Percentiles rank a stretch among this genome's conserved stretches.
Evolutionary conservation across 768 basidiomycete genomes (phyloP).

Genomic region (Royoungia palumana): DNA sequence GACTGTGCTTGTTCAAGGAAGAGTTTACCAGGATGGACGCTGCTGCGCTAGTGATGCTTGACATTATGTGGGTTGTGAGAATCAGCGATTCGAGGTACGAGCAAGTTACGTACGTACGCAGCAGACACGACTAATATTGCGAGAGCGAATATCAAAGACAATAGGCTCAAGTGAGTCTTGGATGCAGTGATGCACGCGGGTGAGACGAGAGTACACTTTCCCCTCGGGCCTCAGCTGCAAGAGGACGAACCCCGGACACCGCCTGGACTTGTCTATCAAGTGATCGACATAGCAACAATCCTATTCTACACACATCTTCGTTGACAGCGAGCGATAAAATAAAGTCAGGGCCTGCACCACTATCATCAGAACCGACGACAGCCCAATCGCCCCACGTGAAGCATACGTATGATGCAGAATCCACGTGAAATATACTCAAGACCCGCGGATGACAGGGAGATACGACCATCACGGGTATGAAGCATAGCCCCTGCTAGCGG

Average conservation of each 20-base stretch:
- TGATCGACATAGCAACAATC: background rate
- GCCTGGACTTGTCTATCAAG: background rate
- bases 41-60: constrained; percentile 2
- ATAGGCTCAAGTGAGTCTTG: constrained; percentile 22
- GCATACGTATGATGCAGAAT: constrained; percentile 1
- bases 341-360: no score
- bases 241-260: constrained; percentile 23
- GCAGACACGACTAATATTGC: background rate
- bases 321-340: background rate
- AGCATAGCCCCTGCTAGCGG: constrained; percentile 1
- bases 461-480: constrained; percentile 4
- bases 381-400: background rate
- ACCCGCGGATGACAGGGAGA: background rate
- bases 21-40: background rate
- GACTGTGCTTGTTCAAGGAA: background rate
- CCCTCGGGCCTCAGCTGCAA: constrained; percentile 7
- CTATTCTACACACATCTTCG: background rate
- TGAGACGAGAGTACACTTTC: constrained; percentile 4
- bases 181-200: constrained; percentile 8
- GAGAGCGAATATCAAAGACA: constrained; percentile 4
- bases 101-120: constrained; percentile 5
- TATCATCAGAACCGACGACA: background rate
- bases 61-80: constrained; percentile 8
- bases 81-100: background rate
- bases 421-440: background rate